A percentile compares a stretch with the other conserved stretches of the same genome.
These are phyloP conservation scores for Magnusiomyces suaveolens DNA, from an alignment of 1,139 yeast species.

Conservation along the genomic window DNA sequence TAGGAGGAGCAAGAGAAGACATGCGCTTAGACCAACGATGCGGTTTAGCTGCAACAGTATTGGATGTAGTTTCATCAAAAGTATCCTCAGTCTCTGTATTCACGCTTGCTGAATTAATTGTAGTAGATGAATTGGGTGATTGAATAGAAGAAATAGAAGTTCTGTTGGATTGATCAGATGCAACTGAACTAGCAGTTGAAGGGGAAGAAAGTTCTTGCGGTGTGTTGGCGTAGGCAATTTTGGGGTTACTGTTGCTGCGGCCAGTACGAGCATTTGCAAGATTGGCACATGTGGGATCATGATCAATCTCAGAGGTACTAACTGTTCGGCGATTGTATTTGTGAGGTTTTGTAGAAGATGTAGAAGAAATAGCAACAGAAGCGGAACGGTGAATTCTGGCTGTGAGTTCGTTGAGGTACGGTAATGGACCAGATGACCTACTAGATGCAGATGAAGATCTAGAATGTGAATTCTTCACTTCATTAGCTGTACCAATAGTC, in stretches of 20 bases:
- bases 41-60: not conserved
- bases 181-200: not conserved
- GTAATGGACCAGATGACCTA: not conserved
- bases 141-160: not conserved
- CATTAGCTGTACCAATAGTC: not conserved
- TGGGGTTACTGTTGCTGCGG: no score
- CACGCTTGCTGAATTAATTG: not conserved
- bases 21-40: not conserved
- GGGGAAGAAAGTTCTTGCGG: not conserved
- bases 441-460: not conserved
- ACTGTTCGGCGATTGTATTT: slow-evolving; percentile 10
- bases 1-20: not conserved
- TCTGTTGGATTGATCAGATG: not conserved
- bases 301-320: slow-evolving; percentile 9
- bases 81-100: not conserved
- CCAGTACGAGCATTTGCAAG: not conserved
- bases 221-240: no score
- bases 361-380: slow-evolving; percentile 6
- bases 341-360: not conserved
- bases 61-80: not conserved
- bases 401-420: slow-evolving; percentile 12
- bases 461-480: not conserved
- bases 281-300: not conserved
- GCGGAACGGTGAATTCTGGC: slow-evolving; percentile 9
- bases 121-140: not conserved